Percentiles rank a stretch among this genome's conserved stretches.
Conservation (phyloP, 2,329 filamentous ascomycete species). For the Alternaria panax region DNA sequence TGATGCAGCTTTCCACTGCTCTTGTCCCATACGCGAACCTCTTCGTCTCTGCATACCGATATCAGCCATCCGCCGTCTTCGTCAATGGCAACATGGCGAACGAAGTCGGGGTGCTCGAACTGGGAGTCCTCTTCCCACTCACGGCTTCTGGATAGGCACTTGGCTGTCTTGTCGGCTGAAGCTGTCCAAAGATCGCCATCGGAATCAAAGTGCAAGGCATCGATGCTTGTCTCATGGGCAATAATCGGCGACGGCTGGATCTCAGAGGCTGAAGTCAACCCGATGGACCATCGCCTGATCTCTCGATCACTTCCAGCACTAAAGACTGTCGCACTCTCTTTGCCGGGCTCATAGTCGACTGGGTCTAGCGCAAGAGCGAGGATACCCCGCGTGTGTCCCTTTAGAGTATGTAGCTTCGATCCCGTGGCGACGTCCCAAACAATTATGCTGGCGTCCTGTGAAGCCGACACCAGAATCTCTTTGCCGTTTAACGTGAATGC, state of each 20-base stretch:
- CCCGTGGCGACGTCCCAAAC: slow-evolving; percentile 80
- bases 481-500: slow-evolving; percentile 67
- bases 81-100: slow-evolving; percentile 77
- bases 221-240: slow-evolving; percentile 90
- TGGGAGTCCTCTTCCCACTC: slow-evolving; percentile 75
- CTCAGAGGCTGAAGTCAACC: slow-evolving; percentile 29
- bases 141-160: slow-evolving; percentile 74
- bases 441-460: slow-evolving; percentile 61
- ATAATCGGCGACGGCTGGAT: slow-evolving; percentile 64
- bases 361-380: slow-evolving; percentile 82
- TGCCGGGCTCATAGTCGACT: slow-evolving; percentile 31
- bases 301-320: slow-evolving; percentile 71
- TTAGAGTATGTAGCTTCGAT: slow-evolving; percentile 74
- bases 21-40: slow-evolving; percentile 87
- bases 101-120: slow-evolving; percentile 86
- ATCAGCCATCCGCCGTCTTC: slow-evolving; percentile 77
- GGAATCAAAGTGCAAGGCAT: slow-evolving; percentile 76
- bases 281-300: slow-evolving; percentile 78
- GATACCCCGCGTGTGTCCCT: slow-evolving; percentile 79
- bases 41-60: slow-evolving; percentile 89
- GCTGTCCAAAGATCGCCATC: slow-evolving; percentile 88
- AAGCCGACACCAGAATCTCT: slow-evolving; percentile 60
- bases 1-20: slow-evolving; percentile 75
- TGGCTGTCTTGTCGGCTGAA: slow-evolving; percentile 87
- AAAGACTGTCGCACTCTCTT: slow-evolving; percentile 65